Base-by-base conservation (phyloP, 805 yeast species). In the Vanderwaltozyma verrucispora region DNA sequence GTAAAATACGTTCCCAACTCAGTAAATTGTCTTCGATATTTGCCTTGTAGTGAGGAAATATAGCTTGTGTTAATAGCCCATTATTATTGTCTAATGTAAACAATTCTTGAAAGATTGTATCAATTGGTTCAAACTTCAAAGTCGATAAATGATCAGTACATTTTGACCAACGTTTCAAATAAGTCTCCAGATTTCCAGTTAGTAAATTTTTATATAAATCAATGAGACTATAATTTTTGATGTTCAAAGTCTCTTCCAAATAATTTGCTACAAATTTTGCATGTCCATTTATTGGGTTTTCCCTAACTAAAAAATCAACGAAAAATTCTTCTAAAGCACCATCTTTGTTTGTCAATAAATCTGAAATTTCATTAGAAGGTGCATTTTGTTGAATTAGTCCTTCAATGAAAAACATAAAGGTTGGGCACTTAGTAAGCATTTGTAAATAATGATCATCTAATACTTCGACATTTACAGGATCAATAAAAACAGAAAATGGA, bases 401-500 rank as follows among this genome's bases (percentile, higher is more conserved):
- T 32, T 57, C 61, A n/a, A 59, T 42, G 37, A 55, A 59, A 32
- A 50, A 50, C 60, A 57, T 56, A 33, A 53, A 59, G 0, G 63
- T 56, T 5, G 60, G 60, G 37, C 63, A 59, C 37, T 48, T 54
- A 2, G 46, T 38, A 3, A 59, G 39, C 35, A 51, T 39, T 16
- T 48, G 40, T 11, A 54, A 41, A 40, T 59, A 57, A 10, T 46
- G 41, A n/a, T 52, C 57, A 30, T 51, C 47, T 7, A 57, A 36
- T 32, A 39, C 44, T 24, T 44, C 51, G n/a, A 52, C 46, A 37
- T 59, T 59, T 9, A 52, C 54, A 8, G 60, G 61, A 33, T 59
- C 63, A 36, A 59, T 56, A 38, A 59, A 59, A 6, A 57, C 51
- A 2, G 62, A 55, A 38, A 56, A 59, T 8, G 63, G 60, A 36